Evolutionary conservation across 1,284 basidiomycete species (phyloP).

Genomic region (Wolfiporia cocos): DNA sequence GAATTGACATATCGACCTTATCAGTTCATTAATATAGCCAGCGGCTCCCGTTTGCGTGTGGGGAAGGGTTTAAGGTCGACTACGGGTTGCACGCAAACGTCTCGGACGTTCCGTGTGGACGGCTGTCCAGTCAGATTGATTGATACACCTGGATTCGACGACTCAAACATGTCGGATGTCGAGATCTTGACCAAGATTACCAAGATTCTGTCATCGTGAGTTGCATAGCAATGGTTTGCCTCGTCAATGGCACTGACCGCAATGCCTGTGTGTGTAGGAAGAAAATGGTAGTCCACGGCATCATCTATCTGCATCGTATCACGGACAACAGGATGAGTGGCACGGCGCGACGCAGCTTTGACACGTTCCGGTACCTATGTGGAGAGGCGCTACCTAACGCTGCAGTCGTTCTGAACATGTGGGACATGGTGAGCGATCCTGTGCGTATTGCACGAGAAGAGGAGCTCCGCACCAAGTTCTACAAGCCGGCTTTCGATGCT

Average conservation of each 20-base stretch:
- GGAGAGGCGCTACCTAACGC: slow-evolving; percentile 22
- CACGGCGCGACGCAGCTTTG: slow-evolving; percentile 13
- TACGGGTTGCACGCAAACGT: slow-evolving; percentile 17
- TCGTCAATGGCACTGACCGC: background rate
- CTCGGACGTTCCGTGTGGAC: slow-evolving; percentile 22
- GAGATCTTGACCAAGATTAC: slow-evolving; percentile 21
- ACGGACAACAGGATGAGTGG: slow-evolving; percentile 16
- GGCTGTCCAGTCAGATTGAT: slow-evolving; percentile 21
- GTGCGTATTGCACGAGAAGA: slow-evolving; percentile 9
- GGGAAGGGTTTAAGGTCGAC: slow-evolving; percentile 10
- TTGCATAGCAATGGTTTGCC: background rate
- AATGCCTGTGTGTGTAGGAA: slow-evolving; percentile 7
- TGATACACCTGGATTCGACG: slow-evolving; percentile 31
- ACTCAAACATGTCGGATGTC: slow-evolving; percentile 22
- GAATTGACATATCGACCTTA: background rate
- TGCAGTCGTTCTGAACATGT: slow-evolving; percentile 46
- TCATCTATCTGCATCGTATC: slow-evolving; percentile 18
- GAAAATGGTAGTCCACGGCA: slow-evolving; percentile 4
- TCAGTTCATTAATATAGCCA: slow-evolving; percentile 16
- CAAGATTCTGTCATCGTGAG: slow-evolving; percentile 11
- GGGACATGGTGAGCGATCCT: slow-evolving; percentile 32
- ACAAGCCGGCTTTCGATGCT: slow-evolving; percentile 15
- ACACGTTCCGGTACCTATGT: slow-evolving; percentile 15
- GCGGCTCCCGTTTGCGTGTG: slow-evolving; percentile 10
- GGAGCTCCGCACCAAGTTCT: slow-evolving; percentile 15